These are phyloP conservation scores for Melanomma pulvis-pyrius DNA, from an alignment of 495 filamentous ascomycete genomes.

Conservation along the genomic window DNA sequence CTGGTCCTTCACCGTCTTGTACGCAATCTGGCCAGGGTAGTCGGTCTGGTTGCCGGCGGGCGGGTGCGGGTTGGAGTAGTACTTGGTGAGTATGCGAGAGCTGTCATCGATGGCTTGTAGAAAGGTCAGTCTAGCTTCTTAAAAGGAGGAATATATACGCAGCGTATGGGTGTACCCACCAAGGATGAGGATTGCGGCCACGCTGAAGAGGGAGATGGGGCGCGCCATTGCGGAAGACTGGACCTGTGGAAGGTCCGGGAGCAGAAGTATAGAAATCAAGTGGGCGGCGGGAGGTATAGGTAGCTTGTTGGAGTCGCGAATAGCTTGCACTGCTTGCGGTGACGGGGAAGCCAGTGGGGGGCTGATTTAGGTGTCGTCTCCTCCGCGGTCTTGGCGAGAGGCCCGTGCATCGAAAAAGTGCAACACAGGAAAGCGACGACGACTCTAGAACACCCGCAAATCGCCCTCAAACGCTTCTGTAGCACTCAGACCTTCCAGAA, in stretches of 20 bases:
- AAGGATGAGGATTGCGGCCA: conserved; percentile 67
- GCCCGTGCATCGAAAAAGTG: neutral
- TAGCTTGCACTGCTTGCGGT: neutral
- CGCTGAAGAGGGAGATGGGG: conserved; percentile 35
- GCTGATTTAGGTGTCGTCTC: conserved; percentile 1
- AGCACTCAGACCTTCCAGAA: neutral
- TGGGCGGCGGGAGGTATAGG: neutral
- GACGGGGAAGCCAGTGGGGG: neutral
- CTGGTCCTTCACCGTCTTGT: conserved; percentile 87
- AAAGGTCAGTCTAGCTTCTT: neutral
- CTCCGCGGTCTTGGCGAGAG: conserved; percentile 2
- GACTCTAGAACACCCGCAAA: neutral
- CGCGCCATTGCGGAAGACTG: conserved; percentile 20
- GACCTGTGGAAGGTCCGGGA: neutral
- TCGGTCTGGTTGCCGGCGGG: conserved; percentile 58
- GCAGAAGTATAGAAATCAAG: neutral
- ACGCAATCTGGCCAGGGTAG: conserved; percentile 73
- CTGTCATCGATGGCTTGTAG: conserved; percentile 74
- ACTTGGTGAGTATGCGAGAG: conserved; percentile 90
- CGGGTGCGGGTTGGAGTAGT: conserved; percentile 83
- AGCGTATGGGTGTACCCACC: neutral
- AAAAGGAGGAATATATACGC: no score
- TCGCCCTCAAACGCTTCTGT: neutral
- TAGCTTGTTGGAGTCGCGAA: neutral
- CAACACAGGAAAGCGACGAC: neutral